Evolutionary conservation across 2,329 filamentous ascomycete species (phyloP), one percentile per base, ranked within the genome.

Genomic region (Talaromyces sp.): DNA sequence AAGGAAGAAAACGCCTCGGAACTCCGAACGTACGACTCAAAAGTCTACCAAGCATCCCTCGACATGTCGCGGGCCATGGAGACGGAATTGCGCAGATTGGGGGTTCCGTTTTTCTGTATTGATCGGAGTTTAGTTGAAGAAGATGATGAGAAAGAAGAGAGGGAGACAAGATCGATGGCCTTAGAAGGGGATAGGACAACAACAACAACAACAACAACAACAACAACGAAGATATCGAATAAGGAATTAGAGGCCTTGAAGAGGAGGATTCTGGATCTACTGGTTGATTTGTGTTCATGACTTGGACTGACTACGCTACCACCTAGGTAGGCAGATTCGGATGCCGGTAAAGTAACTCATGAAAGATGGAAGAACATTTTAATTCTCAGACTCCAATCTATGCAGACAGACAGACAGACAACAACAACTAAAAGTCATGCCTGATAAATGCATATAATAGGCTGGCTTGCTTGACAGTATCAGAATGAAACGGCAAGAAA

Each of bases 71-170:
- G 77, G n/a, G 79, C 80, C 13, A 82, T 87, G 70, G 77, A 75
- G 6, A 69, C 71, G 1, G 82, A 84, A 62, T 69, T 89, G 48
- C 81, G 81, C 58, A 73, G 70, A 7, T 67, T 88, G 33, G 83
- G 81, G 8, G 79, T 87, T 36, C 84, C 84, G 0, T 86, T 87
- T 66, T 87, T 85, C 65, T 80, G 78, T 5, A 79, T 81, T 28
- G 46, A 57, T 40, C 21, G 17, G n/a, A 75, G 74, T 57, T 63
- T 70, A 40, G 72, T 76, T 17, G 9, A n/a, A n/a, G 35, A 70
- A 83, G 31, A 59, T 75, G 28, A 35, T 33, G 28, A 33, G 10
- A 35, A 13, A 19, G 19, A 10, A 1, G 39, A 21, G 2, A 17
- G 41, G 17, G 39, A 11, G 28, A 28, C 28, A 3, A 39, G 33